Evolutionary conservation across 2,329 filamentous ascomycete species (phyloP).

Genomic region (Chalaropsis thielavioides): DNA sequence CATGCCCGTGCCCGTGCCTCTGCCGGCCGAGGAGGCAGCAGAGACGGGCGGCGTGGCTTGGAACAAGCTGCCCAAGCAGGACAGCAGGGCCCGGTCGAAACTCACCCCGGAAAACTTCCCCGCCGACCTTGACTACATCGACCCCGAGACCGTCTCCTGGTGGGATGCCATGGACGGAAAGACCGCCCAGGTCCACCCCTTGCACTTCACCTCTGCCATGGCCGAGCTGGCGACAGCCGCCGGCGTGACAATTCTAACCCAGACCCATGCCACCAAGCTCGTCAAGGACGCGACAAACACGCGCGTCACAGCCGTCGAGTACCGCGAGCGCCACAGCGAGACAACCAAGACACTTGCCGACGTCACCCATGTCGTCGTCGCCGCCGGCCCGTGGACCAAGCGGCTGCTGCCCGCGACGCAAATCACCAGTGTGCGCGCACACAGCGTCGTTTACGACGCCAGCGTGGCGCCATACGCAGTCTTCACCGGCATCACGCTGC

Average conservation of each 20-base stretch:
- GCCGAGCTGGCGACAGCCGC: constrained; percentile 57
- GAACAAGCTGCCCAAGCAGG: constrained; percentile 49
- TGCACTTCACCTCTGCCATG: constrained; percentile 76
- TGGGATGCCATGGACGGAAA: constrained; percentile 76
- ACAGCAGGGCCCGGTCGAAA: constrained; percentile 32
- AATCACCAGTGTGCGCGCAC: constrained; percentile 45
- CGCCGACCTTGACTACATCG: constrained; percentile 71
- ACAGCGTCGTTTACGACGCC: constrained; percentile 50
- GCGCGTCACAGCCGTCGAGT: constrained; percentile 47
- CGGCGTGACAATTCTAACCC: constrained; percentile 52
- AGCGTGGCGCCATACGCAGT: constrained; percentile 59
- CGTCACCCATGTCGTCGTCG: constrained; percentile 40
- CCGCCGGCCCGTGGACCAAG: constrained; percentile 50
- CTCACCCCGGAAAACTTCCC: constrained; percentile 51
- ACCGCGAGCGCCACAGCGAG: constrained; percentile 34
- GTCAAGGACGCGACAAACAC: constrained; percentile 23
- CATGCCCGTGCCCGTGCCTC: not conserved
- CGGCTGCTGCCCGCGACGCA: constrained; percentile 42
- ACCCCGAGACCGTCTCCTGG: constrained; percentile 45
- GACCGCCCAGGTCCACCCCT: constrained; percentile 89
- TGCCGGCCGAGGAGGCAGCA: constrained; percentile 15
- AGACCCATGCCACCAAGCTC: constrained; percentile 48
- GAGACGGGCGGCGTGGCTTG: constrained; percentile 25
- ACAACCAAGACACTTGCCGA: constrained; percentile 27
- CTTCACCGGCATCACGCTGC: constrained; percentile 75